Evolutionary conservation across 2,329 filamentous ascomycete genomes (phyloP).

Genomic region (Sarocladiaceae sp.): DNA sequence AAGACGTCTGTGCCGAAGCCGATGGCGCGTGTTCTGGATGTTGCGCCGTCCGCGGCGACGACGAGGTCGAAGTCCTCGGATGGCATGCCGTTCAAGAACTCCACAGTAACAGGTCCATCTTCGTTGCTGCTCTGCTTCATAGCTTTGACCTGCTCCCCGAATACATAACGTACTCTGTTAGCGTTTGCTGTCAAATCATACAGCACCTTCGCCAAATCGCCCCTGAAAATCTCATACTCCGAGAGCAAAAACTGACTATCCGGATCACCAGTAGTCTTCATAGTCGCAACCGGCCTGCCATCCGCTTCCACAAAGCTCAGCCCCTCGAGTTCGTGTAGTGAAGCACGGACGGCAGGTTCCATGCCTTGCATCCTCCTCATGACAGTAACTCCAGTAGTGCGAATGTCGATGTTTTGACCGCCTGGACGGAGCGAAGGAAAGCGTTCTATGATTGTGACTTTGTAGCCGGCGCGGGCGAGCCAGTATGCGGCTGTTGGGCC

Average conservation of each 20-base stretch:
- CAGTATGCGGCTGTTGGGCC: constrained; percentile 27
- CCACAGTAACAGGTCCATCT: constrained; percentile 28
- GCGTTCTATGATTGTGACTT: constrained; percentile 35
- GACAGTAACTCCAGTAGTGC: constrained; percentile 29
- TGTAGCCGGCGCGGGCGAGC: constrained; percentile 23
- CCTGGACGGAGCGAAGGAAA: constrained; percentile 23
- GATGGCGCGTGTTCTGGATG: constrained; percentile 41
- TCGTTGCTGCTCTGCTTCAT: constrained; percentile 20
- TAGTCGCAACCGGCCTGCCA: constrained; percentile 30
- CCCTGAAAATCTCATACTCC: constrained; percentile 54
- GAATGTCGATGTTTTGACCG: constrained; percentile 34
- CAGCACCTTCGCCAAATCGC: constrained; percentile 42
- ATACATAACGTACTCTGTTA: constrained; percentile 26
- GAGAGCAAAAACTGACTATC: constrained; percentile 39
- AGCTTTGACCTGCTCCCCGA: constrained; percentile 24
- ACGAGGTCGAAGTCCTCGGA: constrained; percentile 40
- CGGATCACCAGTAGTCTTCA: constrained; percentile 28
- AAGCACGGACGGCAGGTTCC: constrained; percentile 28
- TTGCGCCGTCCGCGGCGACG: constrained; percentile 43
- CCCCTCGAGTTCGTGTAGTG: constrained; percentile 32
- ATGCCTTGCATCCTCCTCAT: constrained; percentile 35
- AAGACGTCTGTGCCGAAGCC: constrained; percentile 33
- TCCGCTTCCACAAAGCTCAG: constrained; percentile 33
- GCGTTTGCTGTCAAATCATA: constrained; percentile 26
- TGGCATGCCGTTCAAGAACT: constrained; percentile 33